Evolutionary conservation across 306 rosid genomes (phyloP).

Genomic region (Malus sieversii): DNA sequence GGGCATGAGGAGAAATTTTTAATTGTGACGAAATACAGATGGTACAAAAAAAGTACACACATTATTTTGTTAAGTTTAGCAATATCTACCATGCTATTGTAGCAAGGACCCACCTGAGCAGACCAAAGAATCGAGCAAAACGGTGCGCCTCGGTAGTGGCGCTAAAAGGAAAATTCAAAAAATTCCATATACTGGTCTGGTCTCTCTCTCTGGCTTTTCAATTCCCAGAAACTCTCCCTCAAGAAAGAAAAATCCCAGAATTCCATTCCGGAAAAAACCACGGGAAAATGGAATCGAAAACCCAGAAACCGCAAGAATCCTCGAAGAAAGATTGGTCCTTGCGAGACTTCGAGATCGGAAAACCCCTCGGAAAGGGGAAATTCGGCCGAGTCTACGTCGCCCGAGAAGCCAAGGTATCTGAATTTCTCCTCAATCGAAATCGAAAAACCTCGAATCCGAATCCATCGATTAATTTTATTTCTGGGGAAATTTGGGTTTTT

Average conservation of each 20-base stretch:
- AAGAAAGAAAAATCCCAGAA: too few relatives aligned
- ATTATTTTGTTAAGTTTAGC: too few relatives aligned
- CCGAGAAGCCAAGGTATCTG: conserved; percentile 54
- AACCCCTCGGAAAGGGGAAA: conserved; percentile 77
- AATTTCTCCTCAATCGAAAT: not conserved
- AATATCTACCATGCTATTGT: too few relatives aligned
- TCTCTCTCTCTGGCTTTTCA: not conserved
- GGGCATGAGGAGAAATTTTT: too few relatives aligned
- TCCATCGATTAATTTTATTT: not conserved
- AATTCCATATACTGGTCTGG: not conserved
- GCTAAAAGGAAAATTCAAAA: not conserved
- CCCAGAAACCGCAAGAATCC: not conserved
- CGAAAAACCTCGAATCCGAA: not conserved
- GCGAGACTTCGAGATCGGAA: conserved; percentile 72
- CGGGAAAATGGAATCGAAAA: conserved; percentile 15
- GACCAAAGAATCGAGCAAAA: not conserved
- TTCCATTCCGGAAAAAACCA: not conserved
- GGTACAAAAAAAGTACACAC: too few relatives aligned
- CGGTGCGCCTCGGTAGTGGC: not conserved
- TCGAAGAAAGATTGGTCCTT: conserved; percentile 49
- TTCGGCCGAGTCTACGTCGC: conserved; percentile 85
- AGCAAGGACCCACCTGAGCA: too few relatives aligned
- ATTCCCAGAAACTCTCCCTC: not conserved
- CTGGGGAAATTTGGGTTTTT: too few relatives aligned
- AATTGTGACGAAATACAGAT: too few relatives aligned